A percentile compares a stretch with the other conserved stretches of the same genome.
phyloP scores from a whole-genome alignment of 176 grass and related monocot species.

The Cenchrus fungigraminus region DNA sequence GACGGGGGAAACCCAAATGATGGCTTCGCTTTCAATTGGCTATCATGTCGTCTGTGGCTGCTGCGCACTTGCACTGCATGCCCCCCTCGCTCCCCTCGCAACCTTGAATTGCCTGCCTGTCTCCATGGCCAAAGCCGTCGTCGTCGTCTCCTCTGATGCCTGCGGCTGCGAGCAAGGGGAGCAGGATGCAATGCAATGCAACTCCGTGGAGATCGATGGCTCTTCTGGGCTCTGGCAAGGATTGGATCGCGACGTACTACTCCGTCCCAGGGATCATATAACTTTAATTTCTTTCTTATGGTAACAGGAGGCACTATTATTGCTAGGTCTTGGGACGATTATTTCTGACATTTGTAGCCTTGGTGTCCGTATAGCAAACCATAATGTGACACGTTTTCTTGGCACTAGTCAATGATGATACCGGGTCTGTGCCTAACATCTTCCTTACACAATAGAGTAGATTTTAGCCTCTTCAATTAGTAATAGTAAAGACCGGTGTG shows the following conservation, averaged over 20 bases:
- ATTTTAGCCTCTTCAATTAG: no score
- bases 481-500: no score
- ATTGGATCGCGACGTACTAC: not conserved
- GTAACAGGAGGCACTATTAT: not conserved
- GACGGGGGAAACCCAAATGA: constrained; percentile 40
- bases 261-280: constrained; percentile 1
- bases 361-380: no score
- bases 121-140: not conserved
- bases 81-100: not conserved
- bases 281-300: not conserved
- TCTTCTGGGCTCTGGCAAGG: not conserved
- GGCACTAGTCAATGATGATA: no score
- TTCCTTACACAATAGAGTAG: no score
- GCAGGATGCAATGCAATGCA: not conserved
- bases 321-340: not conserved
- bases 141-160: no score
- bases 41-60: constrained; percentile 35
- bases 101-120: constrained; percentile 45
- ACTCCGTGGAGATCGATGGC: not conserved
- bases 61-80: constrained; percentile 28
- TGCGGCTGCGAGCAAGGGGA: constrained; percentile 1
- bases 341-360: not conserved
- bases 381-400: no score
- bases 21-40: constrained; percentile 53
- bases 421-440: no score